Percentiles rank a stretch among this genome's conserved stretches.
phyloP scores from a whole-genome alignment of 768 basidiomycete genomes.

The Lactifluus piperatus region DNA sequence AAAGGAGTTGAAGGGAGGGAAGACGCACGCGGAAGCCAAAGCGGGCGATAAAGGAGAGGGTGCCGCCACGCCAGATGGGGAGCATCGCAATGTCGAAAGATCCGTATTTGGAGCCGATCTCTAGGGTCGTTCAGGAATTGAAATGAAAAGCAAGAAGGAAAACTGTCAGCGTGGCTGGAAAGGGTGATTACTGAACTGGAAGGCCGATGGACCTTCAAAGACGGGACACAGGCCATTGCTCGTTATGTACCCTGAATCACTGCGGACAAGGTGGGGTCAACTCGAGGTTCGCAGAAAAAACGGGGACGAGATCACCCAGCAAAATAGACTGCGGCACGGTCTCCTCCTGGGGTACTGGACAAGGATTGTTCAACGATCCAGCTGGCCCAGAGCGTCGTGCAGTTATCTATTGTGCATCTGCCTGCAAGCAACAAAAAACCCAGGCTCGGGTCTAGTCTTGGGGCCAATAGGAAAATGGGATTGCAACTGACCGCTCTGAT shows the following conservation, averaged over 20 bases:
- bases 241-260: conserved; percentile 34
- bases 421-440: conserved; percentile 25
- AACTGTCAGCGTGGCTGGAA: background rate
- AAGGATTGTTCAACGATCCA: conserved; percentile 31
- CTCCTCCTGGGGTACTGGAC: background rate
- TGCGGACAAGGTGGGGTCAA: conserved; percentile 7
- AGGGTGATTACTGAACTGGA: no score
- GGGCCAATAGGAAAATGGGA: background rate
- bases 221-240: conserved; percentile 29
- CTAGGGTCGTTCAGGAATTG: conserved; percentile 17
- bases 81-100: conserved; percentile 36
- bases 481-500: conserved; percentile 30
- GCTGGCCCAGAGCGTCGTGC: conserved; percentile 32
- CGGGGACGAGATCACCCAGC: conserved; percentile 23
- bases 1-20: no score
- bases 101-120: conserved; percentile 32
- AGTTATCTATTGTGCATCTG: conserved; percentile 28
- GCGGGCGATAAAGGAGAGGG: conserved; percentile 31
- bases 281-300: background rate
- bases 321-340: conserved; percentile 23
- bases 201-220: conserved; percentile 26
- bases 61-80: conserved; percentile 38
- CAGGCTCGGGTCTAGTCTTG: background rate
- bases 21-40: conserved; percentile 31
- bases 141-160: background rate